Evolutionary conservation across 495 filamentous ascomycete species (phyloP), one percentile per base, ranked within the genome.

Genomic region (Acidiella bohemica): DNA sequence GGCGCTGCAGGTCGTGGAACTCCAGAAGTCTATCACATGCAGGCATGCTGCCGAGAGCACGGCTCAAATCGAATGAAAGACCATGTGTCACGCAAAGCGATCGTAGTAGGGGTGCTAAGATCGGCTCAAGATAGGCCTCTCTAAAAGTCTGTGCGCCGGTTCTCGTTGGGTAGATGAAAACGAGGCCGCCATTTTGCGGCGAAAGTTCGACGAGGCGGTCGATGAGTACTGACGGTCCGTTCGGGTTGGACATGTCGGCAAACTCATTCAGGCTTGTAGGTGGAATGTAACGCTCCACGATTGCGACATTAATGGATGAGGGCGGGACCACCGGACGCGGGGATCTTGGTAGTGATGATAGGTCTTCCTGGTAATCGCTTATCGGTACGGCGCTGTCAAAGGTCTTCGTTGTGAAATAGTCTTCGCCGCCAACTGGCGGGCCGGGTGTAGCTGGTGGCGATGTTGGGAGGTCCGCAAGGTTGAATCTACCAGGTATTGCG

Each of bases 241-340:
- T 60, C n/a, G 58, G 49, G 24, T 56, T 59, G 53, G 81, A 80
- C 45, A 82, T 64, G 47, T 76, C 67, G 20, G 60, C 54, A 36
- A 76, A 77, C 47, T 82, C 78, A 45, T 73, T 62, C 3, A 51
- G 42, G 5, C 73, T 72, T 1, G 72, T 64, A 11, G 79, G 79
- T 34, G 79, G 79, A 5, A 84, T 75, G 54, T 76, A 83, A 5
- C 79, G 75, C 55, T 84, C 79, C 6, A 83, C 61, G 10, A 82
- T 61, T 1, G 78, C 75, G 30, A 81, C 60, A 37, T 80, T 67
- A 18, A 81, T 66, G 29, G 67, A 79, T 31, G 64, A 66, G 5
- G 78, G 78, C 0, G 76, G 69, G 4, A 82, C 74, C 39, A 80
- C 67, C 5, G 74, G 73, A 47, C 71, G 66, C 6, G 76, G 76